A percentile compares a stretch with the other conserved stretches of the same genome.
Evolutionary conservation across 805 yeast genomes (phyloP).

Genomic region (Yarrowia alimentaria): DNA sequence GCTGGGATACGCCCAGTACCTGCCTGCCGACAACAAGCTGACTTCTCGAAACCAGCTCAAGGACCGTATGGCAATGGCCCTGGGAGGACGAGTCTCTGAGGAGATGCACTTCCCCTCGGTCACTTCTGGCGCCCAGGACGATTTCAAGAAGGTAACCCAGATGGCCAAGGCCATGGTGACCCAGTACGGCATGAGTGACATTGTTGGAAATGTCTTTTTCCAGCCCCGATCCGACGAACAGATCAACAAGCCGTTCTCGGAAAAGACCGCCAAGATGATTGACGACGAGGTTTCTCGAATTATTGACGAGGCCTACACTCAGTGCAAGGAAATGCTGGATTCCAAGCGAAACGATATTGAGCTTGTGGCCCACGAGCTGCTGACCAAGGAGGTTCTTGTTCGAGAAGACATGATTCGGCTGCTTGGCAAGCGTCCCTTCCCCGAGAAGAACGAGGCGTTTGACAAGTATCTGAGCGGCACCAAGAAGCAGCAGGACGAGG

Average conservation of each 20-base stretch:
- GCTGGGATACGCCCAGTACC: conserved; percentile 91
- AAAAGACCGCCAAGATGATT: conserved; percentile 63
- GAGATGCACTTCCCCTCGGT: conserved; percentile 84
- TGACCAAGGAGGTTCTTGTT: conserved; percentile 83
- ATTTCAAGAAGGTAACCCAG: conserved; percentile 84
- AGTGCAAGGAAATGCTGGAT: conserved; percentile 56
- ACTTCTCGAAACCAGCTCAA: conserved; percentile 70
- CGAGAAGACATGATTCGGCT: conserved; percentile 90
- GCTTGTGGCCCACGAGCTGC: conserved; percentile 80
- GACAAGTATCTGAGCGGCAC: conserved; percentile 26
- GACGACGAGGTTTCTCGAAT: conserved; percentile 69
- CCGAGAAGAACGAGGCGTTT: conserved; percentile 73
- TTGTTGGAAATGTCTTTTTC: conserved; percentile 65
- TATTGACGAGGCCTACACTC: conserved; percentile 61
- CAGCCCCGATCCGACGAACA: conserved; percentile 48
- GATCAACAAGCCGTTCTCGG: conserved; percentile 65
- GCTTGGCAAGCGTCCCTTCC: conserved; percentile 88
- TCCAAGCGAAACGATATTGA: conserved; percentile 71
- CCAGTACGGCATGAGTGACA: conserved; percentile 81
- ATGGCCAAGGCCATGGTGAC: conserved; percentile 91
- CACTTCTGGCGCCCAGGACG: conserved; percentile 90
- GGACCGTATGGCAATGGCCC: conserved; percentile 89
- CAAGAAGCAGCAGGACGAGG: no score
- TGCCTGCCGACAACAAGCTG: conserved; percentile 85
- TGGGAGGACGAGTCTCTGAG: conserved; percentile 91